phyloP scores from a whole-genome alignment of 495 filamentous ascomycete species.

The Parathielavia hyrcaniae region DNA sequence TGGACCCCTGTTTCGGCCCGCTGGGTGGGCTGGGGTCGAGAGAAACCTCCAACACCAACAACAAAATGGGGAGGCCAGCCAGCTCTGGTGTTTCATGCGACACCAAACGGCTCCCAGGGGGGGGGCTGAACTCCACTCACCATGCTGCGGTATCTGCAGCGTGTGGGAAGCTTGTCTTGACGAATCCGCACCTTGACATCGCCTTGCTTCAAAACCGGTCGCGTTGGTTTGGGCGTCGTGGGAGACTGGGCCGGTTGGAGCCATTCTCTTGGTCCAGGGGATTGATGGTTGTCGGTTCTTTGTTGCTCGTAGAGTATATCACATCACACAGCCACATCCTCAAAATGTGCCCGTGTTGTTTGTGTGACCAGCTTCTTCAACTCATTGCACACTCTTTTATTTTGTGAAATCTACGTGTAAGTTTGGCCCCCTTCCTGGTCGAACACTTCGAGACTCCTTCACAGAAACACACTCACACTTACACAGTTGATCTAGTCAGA shows the following conservation, averaged over 20 bases:
- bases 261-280: neutral
- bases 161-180: no score
- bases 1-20: neutral
- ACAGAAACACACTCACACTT: neutral
- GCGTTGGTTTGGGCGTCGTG: neutral
- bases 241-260: neutral
- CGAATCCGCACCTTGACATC: slow-evolving; percentile 12
- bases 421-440: neutral
- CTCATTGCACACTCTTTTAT: neutral
- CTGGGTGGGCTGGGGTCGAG: neutral
- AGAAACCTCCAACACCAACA: neutral
- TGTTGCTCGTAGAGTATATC: neutral
- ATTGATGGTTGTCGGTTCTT: neutral
- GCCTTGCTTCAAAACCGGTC: slow-evolving; percentile 5
- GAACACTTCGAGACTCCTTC: neutral
- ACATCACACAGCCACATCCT: neutral
- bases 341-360: neutral
- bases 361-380: neutral
- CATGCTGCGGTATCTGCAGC: no score
- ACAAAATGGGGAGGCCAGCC: slow-evolving; percentile 1
- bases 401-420: neutral
- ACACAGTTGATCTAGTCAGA: neutral
- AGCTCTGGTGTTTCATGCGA: neutral
- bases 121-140: neutral
- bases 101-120: neutral